A percentile compares a stretch with the other conserved stretches of the same genome.
Conservation (phyloP, 2,329 filamentous ascomycete species). For the Aspergillus caelatus region DNA sequence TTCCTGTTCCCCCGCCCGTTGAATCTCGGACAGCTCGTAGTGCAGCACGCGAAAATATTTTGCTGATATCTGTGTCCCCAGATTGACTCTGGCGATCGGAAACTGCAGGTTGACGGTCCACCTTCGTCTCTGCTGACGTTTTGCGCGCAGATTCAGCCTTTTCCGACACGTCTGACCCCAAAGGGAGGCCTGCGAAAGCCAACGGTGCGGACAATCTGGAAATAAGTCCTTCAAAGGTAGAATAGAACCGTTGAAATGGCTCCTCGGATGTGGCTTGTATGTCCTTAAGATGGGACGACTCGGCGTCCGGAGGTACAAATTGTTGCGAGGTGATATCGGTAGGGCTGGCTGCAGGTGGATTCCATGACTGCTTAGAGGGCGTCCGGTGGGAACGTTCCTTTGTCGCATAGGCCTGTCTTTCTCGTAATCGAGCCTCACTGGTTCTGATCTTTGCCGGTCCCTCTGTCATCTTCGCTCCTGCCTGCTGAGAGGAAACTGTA, state of each 20-base stretch:
- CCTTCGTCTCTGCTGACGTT: conserved; percentile 38
- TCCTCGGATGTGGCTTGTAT: conserved; percentile 59
- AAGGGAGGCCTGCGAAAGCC: conserved; percentile 87
- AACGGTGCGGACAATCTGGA: conserved; percentile 86
- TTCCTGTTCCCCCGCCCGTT: conserved; percentile 57
- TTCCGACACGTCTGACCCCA: conserved; percentile 56
- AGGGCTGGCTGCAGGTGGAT: conserved; percentile 37
- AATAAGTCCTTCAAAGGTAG: conserved; percentile 84
- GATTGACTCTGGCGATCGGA: conserved; percentile 42
- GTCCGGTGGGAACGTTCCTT: conserved; percentile 31
- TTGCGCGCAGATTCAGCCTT: conserved; percentile 33
- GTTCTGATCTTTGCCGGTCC: conserved; percentile 48
- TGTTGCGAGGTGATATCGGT: conserved; percentile 39
- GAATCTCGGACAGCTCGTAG: conserved; percentile 76
- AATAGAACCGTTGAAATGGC: conserved; percentile 89
- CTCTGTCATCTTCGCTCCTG: conserved; percentile 69
- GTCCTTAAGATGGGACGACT: conserved; percentile 23
- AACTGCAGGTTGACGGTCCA: conserved; percentile 43
- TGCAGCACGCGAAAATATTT: conserved; percentile 82
- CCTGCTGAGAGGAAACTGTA: conserved; percentile 72
- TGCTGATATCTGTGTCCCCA: conserved; percentile 74
- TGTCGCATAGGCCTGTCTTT: conserved; percentile 17
- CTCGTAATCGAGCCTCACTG: conserved; percentile 33
- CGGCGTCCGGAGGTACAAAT: conserved; percentile 34
- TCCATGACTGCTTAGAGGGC: conserved; percentile 35